Evolutionary conservation across 78 protist species (phyloP).

Genomic region (Guillardia theta): DNA sequence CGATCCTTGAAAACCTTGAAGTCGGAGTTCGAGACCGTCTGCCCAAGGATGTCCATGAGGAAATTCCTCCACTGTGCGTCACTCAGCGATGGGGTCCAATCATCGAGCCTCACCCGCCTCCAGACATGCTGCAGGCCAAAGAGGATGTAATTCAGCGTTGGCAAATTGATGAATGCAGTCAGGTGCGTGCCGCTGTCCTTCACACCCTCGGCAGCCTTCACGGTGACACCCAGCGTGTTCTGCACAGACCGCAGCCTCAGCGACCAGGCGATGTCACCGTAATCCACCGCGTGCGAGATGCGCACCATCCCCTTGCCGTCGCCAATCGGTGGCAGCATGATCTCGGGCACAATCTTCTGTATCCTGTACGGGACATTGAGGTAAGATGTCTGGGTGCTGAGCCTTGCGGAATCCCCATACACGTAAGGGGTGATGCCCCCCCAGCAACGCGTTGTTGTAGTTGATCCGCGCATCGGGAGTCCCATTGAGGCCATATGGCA

Average conservation of each 20-base stretch:
- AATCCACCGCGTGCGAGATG: not conserved
- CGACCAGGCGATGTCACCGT: not conserved
- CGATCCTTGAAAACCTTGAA: not conserved
- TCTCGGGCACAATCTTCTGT: not conserved
- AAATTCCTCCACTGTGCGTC: too few relatives aligned
- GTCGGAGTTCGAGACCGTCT: not conserved
- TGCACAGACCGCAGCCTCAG: not conserved
- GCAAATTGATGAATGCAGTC: not conserved
- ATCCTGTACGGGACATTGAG: not conserved
- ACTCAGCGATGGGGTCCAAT: too few relatives aligned
- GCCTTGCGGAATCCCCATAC: not conserved
- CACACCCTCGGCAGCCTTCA: too few relatives aligned
- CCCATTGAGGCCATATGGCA: not conserved
- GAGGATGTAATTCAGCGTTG: not conserved
- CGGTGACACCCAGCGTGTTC: too few relatives aligned
- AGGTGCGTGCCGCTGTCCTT: not conserved
- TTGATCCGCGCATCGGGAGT: slow-evolving; percentile 13
- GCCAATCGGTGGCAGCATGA: not conserved
- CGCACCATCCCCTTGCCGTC: not conserved
- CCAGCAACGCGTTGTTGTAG: not conserved
- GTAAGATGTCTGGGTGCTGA: not conserved
- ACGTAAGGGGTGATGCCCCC: not conserved
- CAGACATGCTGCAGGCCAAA: not conserved
- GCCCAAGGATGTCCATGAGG: not conserved
- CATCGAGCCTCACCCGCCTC: not conserved